Evolutionary conservation across 129 eudicot species (phyloP).

Genomic region (Flaveria brownii): DNA sequence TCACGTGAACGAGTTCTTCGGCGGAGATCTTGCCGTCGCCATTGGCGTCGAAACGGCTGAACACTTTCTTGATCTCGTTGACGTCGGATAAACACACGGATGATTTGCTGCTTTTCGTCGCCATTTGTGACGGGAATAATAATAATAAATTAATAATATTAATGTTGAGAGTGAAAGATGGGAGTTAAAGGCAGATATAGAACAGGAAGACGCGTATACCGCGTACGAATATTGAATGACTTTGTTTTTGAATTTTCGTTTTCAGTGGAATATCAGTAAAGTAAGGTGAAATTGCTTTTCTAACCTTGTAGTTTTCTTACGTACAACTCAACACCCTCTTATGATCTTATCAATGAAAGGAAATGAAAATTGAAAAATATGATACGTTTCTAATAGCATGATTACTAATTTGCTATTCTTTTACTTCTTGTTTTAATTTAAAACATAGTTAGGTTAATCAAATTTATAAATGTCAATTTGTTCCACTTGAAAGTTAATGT

Average conservation of each 20-base stretch:
- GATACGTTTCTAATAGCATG: no score
- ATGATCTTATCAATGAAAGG: no score
- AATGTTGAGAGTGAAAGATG: not conserved
- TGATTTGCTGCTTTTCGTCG: not conserved
- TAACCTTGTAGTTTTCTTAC: not conserved
- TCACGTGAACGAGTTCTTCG: constrained; percentile 21
- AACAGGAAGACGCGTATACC: not conserved
- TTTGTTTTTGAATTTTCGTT: not conserved
- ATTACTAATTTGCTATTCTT: no score
- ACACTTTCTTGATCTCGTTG: constrained; percentile 20
- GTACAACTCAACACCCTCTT: not conserved
- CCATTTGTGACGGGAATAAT: not conserved
- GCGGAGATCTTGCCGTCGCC: constrained; percentile 29
- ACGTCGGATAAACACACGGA: constrained; percentile 41
- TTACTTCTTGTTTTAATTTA: no score
- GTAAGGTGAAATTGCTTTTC: not conserved
- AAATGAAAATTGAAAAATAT: no score
- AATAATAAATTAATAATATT: no score
- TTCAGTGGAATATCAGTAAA: not conserved
- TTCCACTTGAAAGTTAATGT: no score
- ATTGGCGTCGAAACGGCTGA: constrained; percentile 26
- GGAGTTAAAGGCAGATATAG: not conserved
- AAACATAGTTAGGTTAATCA: no score
- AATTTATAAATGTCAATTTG: no score
- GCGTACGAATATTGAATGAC: not conserved